Conservation (phyloP, 768 basidiomycete species). For the Rhodotorula paludigena region DNA sequence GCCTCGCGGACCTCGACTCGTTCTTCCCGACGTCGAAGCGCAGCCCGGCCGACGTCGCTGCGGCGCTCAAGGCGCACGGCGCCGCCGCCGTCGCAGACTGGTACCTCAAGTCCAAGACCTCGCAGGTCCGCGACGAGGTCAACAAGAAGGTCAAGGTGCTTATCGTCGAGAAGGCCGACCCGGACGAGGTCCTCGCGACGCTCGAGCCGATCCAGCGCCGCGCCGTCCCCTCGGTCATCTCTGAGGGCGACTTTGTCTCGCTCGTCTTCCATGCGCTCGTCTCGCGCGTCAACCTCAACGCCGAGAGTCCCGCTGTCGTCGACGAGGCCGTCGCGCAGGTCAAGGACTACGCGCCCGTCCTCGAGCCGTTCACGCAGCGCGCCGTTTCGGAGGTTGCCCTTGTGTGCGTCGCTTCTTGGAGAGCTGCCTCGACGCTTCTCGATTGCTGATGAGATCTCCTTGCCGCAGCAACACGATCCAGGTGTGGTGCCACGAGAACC, state of each 20-base stretch:
- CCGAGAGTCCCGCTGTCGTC: constrained; percentile 55
- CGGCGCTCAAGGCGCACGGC: constrained; percentile 76
- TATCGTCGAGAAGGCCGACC: constrained; percentile 51
- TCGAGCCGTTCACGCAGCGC: constrained; percentile 83
- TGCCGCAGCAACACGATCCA: constrained; percentile 71
- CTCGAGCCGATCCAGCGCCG: constrained; percentile 60
- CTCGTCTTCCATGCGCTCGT: constrained; percentile 86
- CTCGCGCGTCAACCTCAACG: constrained; percentile 54
- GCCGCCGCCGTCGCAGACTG: constrained; percentile 82
- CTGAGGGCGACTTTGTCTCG: constrained; percentile 74
- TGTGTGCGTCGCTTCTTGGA: constrained; percentile 49
- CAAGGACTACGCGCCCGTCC: constrained; percentile 76
- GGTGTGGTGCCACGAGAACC: constrained; percentile 93
- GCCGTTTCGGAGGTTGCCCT: constrained; percentile 88
- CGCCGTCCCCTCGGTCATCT: constrained; percentile 62
- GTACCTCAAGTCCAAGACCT: constrained; percentile 87
- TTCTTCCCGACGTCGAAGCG: constrained; percentile 86
- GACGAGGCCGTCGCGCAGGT: constrained; percentile 82
- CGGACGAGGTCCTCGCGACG: constrained; percentile 67
- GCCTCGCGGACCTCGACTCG: constrained; percentile 72
- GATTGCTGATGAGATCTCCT: neutral
- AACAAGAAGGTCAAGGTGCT: constrained; percentile 66
- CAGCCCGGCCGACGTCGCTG: constrained; percentile 66
- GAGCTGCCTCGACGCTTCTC: neutral
- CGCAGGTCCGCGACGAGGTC: constrained; percentile 64